Evolutionary conservation across 2,329 filamentous ascomycete genomes (phyloP), one percentile per base, ranked within the genome.

Genomic region (Aspergillus versicolor): DNA sequence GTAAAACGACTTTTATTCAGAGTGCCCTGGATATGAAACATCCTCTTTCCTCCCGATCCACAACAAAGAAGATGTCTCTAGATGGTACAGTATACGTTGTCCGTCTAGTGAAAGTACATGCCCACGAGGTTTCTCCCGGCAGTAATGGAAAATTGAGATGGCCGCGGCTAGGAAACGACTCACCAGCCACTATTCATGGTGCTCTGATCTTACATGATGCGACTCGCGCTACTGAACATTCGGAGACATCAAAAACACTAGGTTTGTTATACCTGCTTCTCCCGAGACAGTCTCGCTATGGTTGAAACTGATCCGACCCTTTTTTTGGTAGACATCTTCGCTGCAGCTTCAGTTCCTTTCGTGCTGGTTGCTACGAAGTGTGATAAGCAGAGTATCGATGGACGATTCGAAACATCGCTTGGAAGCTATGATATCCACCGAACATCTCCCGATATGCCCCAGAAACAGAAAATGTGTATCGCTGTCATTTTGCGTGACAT

Each of bases 291-390:
- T 40, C 22, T 41, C 27, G 5, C 13, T 52, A 19, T 27, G 4
- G 4, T 21, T 30, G 11, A 24, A 54, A 41, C 60, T 64, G 22
- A 64, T 48, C 27, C 15, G 13, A 37, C 50, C 49, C 54, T 49
- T 41, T 52, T 44, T 44, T 17, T 64, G 34, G 67, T 72, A 95
- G 92, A 86, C 76, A 87, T 88, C 42, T 81, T 96, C 51, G 84
- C 86, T 57, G 88, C 88, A 65, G 86, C 88, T 17, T 82, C 83
- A 22, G 76, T 96, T 40, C 91, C 92, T 8, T 89, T 88, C 52
- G 82, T 93, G 61, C 83, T 97, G 42, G 90, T 95, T 51, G 91
- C 91, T 54, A 93, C 88, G 73, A 97, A 97, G 80, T 96, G 91
- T 78, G 93, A 97, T 73, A 84, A 86, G 50, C 86, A 88, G 47